These are phyloP conservation scores for Bacidia gigantensis DNA, from an alignment of 495 filamentous ascomycete genomes.

Conservation along the genomic window DNA sequence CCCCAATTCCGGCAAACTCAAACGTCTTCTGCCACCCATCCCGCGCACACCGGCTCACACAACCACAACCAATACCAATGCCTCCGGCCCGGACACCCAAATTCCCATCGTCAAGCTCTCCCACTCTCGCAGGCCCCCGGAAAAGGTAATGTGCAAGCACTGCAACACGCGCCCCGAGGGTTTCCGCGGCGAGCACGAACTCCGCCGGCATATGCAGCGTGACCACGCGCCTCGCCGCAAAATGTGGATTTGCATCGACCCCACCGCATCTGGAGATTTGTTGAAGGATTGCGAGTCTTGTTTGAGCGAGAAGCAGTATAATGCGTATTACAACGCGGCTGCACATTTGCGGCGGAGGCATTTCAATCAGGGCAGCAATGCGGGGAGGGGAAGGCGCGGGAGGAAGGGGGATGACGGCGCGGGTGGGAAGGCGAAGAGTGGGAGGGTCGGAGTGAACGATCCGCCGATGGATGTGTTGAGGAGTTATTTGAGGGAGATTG, in stretches of 20 bases:
- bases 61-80: not conserved
- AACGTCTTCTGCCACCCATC: not conserved
- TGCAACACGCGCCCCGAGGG: slow-evolving; percentile 72
- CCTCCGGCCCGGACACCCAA: no score
- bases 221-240: slow-evolving; percentile 37
- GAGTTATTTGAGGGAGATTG: slow-evolving; percentile 67
- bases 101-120: not conserved
- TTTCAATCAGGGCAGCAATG: slow-evolving; percentile 47
- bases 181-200: slow-evolving; percentile 88
- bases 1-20: not conserved
- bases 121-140: not conserved
- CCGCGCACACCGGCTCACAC: not conserved
- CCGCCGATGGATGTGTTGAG: slow-evolving; percentile 72
- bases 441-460: slow-evolving; percentile 70
- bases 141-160: slow-evolving; percentile 55
- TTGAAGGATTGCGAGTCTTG: slow-evolving; percentile 73
- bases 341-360: slow-evolving; percentile 84
- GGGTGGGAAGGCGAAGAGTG: slow-evolving; percentile 52
- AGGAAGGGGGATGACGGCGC: slow-evolving; percentile 40
- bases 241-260: slow-evolving; percentile 62
- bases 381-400: slow-evolving; percentile 26
- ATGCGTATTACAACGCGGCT: slow-evolving; percentile 89
- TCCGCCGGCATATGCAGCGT: slow-evolving; percentile 71
- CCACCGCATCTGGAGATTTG: slow-evolving; percentile 24
- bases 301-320: slow-evolving; percentile 61